Evolutionary conservation across 352 stramenopile species (phyloP), one percentile per base, ranked within the genome.

Genomic region (Globisporangium parvum): DNA sequence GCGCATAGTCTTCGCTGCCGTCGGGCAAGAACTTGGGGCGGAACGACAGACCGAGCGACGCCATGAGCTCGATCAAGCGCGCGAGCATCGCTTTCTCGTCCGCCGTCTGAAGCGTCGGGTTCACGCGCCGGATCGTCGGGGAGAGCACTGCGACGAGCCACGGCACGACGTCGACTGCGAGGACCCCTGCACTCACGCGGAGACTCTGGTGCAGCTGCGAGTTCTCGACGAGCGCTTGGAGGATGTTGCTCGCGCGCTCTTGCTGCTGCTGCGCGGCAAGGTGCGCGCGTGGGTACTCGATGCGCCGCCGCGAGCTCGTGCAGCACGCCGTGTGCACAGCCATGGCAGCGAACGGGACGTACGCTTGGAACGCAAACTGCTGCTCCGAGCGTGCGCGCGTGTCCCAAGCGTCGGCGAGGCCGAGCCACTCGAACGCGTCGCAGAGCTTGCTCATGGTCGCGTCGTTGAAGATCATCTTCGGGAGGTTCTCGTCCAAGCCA

Each of bases 391-490:
- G 74, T 31, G 80, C 69, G n/a, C 64, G 64, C 37, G 62, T 73
- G 20, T 92, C 80, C 66, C 80, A 91, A 28, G 75, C 67, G 65
- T 93, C 85, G 2, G 85, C 85, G 47, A 91, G 67, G 9, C 79
- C 83, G 53, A 95, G 80, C 82, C 85, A 95, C 63, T 95, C 80
- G 53, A 92, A 88, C 3, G 85, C 71, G 20, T 82, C 67, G 57
- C 79, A 87, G 21, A 92, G 69, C 52, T 93, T 93, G 59, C 77
- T 87, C 75, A 95, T 82, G 3, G 85, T 92, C 28, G 91, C 88
- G 71, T 96, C 88, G 57, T 89, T 96, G 62, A 93, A 96, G 31
- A 88, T 84, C 61, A 96, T 85, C 54, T 79, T 75, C 8, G 86
- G 72, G 53, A 96, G 73, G 61, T 96, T 97, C 61, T 97, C 88